Percentiles rank a stretch among this genome's conserved stretches.
These are phyloP conservation scores for Cercophora scortea DNA, from an alignment of 495 filamentous ascomycete species.

Conservation along the genomic window DNA sequence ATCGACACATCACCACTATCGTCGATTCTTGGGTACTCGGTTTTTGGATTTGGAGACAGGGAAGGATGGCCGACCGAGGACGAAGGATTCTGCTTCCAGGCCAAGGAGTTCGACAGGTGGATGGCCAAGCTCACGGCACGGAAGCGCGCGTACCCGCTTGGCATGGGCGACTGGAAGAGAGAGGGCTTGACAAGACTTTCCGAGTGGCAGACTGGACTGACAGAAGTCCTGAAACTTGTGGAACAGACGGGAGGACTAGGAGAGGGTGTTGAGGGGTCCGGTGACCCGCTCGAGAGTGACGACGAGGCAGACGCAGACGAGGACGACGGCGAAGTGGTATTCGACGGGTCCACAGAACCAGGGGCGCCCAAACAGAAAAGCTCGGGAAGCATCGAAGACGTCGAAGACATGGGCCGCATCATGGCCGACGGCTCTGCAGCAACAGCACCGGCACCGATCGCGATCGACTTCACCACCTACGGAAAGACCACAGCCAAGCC, in stretches of 20 bases:
- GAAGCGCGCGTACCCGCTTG: constrained; percentile 74
- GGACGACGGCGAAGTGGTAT: constrained; percentile 52
- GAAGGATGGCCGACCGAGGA: constrained; percentile 86
- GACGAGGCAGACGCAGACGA: constrained; percentile 54
- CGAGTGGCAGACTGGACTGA: constrained; percentile 73
- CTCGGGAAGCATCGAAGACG: constrained; percentile 54
- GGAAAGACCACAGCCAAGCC: constrained; percentile 39
- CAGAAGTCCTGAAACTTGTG: constrained; percentile 59
- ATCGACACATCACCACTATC: constrained; percentile 84
- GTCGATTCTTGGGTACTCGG: constrained; percentile 71
- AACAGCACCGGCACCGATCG: constrained; percentile 42
- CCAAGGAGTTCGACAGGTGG: constrained; percentile 84
- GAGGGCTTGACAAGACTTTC: constrained; percentile 55
- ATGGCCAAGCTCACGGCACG: constrained; percentile 82
- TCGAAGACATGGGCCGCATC: constrained; percentile 75
- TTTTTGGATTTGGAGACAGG: constrained; percentile 88
- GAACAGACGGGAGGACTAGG: constrained; percentile 56
- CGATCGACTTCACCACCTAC: constrained; percentile 80
- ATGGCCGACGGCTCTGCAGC: constrained; percentile 34
- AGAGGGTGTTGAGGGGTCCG: constrained; percentile 73
- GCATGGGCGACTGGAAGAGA: constrained; percentile 76
- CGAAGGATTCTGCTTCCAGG: constrained; percentile 88
- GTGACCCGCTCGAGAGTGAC: constrained; percentile 76
- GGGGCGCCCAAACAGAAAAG: constrained; percentile 30
- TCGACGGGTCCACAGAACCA: constrained; percentile 28